A percentile compares a stretch with the other conserved stretches of the same genome.
Conservation (phyloP, 345 rosid genomes). For the Conringia planisiliqua region DNA sequence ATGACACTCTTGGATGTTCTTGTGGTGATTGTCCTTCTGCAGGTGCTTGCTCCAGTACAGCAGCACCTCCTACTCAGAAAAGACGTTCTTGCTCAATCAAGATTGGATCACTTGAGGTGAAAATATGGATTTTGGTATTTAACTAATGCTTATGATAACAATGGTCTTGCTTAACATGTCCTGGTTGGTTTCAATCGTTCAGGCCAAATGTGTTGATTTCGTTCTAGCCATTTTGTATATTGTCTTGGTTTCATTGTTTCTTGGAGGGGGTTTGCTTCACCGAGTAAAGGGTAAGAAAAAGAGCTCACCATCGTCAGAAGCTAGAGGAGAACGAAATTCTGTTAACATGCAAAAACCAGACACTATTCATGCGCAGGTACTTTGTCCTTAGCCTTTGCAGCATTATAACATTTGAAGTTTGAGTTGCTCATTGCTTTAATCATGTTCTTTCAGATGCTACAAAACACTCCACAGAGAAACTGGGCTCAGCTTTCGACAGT, state of each 20-base stretch:
- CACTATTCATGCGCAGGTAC: constrained; percentile 64
- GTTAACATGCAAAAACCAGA: constrained; percentile 52
- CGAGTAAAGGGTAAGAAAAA: constrained; percentile 51
- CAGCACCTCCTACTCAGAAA: constrained; percentile 46
- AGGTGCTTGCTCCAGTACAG: constrained; percentile 61
- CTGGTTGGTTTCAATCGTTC: constrained; percentile 37
- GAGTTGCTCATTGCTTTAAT: background rate
- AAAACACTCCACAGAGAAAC: constrained; percentile 62
- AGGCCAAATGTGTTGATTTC: constrained; percentile 84
- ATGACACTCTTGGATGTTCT: constrained; percentile 85
- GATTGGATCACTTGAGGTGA: constrained; percentile 77
- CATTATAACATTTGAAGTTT: background rate
- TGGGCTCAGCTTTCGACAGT: constrained; percentile 72
- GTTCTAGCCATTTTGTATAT: constrained; percentile 67
- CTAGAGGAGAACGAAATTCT: constrained; percentile 43
- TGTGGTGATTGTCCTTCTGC: constrained; percentile 95
- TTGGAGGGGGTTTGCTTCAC: constrained; percentile 76
- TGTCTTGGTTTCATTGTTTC: constrained; percentile 63
- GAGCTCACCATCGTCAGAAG: constrained; percentile 41
- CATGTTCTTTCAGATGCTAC: constrained; percentile 50
- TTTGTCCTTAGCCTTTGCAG: background rate
- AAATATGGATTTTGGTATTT: background rate
- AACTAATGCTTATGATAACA: background rate
- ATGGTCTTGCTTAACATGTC: background rate
- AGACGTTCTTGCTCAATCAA: constrained; percentile 61